phyloP scores from a whole-genome alignment of 2,329 filamentous ascomycete genomes.

The Scytalidium lignicola region DNA sequence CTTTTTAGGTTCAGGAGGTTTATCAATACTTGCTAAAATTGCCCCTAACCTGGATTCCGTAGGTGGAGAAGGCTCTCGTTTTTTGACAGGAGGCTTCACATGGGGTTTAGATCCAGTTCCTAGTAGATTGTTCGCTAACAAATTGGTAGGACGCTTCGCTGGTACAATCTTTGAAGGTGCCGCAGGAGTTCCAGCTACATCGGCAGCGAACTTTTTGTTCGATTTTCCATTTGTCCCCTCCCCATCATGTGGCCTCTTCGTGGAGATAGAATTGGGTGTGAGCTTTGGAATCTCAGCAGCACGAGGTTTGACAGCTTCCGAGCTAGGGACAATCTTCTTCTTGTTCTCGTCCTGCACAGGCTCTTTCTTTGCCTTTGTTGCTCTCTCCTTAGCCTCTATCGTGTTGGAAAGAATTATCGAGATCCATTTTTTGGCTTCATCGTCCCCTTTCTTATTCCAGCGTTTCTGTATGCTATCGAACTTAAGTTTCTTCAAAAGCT shows the following conservation, averaged over 20 bases:
- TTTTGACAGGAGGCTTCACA: slow-evolving; percentile 28
- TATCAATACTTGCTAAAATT: slow-evolving; percentile 27
- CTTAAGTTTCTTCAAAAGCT: slow-evolving; percentile 57
- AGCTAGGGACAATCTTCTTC: slow-evolving; percentile 20
- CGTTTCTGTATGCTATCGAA: slow-evolving; percentile 60
- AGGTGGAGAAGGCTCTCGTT: slow-evolving; percentile 26
- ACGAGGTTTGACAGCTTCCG: slow-evolving; percentile 19
- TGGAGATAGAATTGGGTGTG: slow-evolving; percentile 8
- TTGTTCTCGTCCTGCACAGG: slow-evolving; percentile 17
- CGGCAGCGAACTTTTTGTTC: slow-evolving; percentile 27
- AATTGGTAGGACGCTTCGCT: slow-evolving; percentile 16
- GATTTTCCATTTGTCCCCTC: slow-evolving; percentile 24
- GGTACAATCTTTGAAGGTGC: slow-evolving; percentile 15
- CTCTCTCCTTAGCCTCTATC: slow-evolving; percentile 22
- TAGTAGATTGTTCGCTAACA: slow-evolving; percentile 18
- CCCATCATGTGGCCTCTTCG: slow-evolving; percentile 27
- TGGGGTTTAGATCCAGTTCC: slow-evolving; percentile 22
- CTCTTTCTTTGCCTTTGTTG: slow-evolving; percentile 40
- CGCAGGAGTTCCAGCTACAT: slow-evolving; percentile 20
- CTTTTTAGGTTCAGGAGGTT: slow-evolving; percentile 26
- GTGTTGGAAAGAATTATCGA: slow-evolving; percentile 46
- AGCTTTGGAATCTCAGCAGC: slow-evolving; percentile 11
- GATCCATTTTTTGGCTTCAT: slow-evolving; percentile 57
- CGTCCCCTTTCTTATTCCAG: slow-evolving; percentile 59
- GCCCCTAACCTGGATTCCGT: slow-evolving; percentile 27